Percentiles rank a stretch among this genome's conserved stretches.
Conservation (phyloP, 345 rosid species). For the Salix udensis region DNA sequence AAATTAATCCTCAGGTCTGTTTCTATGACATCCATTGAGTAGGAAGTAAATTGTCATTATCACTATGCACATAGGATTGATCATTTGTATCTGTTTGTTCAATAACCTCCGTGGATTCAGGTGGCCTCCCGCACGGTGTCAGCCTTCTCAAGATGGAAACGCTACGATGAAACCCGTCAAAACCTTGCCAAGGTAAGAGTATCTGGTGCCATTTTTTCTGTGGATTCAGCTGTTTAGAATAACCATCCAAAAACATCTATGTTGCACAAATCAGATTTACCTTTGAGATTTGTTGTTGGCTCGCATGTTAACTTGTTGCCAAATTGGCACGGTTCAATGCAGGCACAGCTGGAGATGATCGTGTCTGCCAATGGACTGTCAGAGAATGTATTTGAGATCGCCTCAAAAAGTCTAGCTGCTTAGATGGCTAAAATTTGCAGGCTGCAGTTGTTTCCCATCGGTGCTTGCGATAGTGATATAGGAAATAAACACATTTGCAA, state of each 20-base stretch:
- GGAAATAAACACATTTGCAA: background rate
- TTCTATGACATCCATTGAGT: background rate
- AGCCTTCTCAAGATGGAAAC: slow-evolving; percentile 97
- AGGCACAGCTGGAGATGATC: slow-evolving; percentile 97
- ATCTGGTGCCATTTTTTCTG: background rate
- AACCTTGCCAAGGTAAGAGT: slow-evolving; percentile 69
- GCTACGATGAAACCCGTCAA: slow-evolving; percentile 80
- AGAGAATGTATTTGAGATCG: slow-evolving; percentile 90
- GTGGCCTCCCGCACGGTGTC: slow-evolving; percentile 96
- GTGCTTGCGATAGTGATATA: background rate
- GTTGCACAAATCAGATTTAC: background rate
- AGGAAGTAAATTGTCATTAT: background rate
- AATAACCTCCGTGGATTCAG: slow-evolving; percentile 25
- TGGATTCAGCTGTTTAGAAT: background rate
- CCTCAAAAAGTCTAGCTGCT: slow-evolving; percentile 86
- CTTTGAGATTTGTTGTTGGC: background rate
- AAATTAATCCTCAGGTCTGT: slow-evolving; percentile 82
- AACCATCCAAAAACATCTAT: background rate
- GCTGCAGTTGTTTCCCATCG: background rate
- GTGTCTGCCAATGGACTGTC: slow-evolving; percentile 85
- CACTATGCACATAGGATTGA: background rate
- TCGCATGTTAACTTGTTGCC: background rate
- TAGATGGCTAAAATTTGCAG: slow-evolving; percentile 16
- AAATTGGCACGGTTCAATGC: slow-evolving; percentile 17
- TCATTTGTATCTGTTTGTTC: background rate